Evolutionary conservation across 1,139 yeast species (phyloP), one percentile per base, ranked within the genome.

Genomic region (Protomyces inundatus): DNA sequence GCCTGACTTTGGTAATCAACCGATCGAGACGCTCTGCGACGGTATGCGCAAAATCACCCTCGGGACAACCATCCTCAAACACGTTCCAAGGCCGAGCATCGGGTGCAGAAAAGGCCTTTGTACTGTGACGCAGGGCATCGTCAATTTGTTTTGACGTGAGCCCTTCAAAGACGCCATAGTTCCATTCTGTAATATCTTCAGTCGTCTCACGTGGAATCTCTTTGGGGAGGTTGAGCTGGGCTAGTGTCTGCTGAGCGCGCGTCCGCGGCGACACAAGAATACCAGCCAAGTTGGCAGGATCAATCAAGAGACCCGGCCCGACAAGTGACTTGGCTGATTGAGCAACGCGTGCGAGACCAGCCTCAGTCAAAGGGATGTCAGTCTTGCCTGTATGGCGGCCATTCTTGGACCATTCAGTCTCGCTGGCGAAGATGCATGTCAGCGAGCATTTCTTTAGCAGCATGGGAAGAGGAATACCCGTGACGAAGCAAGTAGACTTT

Each of bases 131-230:
- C 95, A 96, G 66, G 68, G 83, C 74, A 9, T 78, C 81, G 52
- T 81, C 77, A 73, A 91, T 90, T 69, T 90, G 84, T n/a, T 77
- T 75, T 1, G 96, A 87, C 65, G 80, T 74, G 70, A 86, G 75
- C 3, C 98, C 98, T 77, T 91, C 98, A 74, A 91, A 91, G 71
- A 88, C 93, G 69, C 98, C 98, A 72, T 91, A 91, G 70, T 89
- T 95, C 97, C 98, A 91, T 77, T 91, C 98, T 62, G 90, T 76
- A 70, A 86, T 87, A 59, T 87, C 84, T 68, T 87, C 91, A 23
- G 82, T 82, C 42, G 51, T 57, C 33, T 63, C 55, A 10, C 53
- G 52, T 12, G 61, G 54, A 30, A 45, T 61, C 62, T 85, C 79
- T 23, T 76, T 71, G 23, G 79, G 73, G 67, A 76, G 77, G 52